Conservation (phyloP, 768 basidiomycete genomes). For the Coprinopsis strossmayeri region DNA sequence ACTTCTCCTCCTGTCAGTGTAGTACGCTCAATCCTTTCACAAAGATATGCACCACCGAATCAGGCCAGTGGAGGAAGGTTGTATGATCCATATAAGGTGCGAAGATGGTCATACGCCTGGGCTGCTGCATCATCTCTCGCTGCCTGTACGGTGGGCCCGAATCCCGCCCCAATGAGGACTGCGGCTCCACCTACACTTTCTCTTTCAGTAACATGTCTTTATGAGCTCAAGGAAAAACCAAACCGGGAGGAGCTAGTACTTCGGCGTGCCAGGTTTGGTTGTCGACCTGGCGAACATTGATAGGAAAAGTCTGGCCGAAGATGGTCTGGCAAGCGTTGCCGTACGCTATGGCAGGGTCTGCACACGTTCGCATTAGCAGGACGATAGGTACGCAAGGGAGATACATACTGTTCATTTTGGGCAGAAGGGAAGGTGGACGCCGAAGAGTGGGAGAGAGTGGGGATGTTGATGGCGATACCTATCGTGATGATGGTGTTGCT, state of each 20-base stretch:
- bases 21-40: too few relatives aligned
- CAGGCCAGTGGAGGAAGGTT: too few relatives aligned
- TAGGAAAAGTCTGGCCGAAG: neutral
- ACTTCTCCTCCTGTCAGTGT: too few relatives aligned
- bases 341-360: conserved; percentile 2
- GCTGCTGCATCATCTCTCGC: neutral
- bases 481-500: too few relatives aligned
- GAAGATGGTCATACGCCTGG: too few relatives aligned
- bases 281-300: neutral
- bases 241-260: neutral
- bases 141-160: neutral
- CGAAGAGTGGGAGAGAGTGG: too few relatives aligned
- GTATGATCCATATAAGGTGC: too few relatives aligned
- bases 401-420: neutral
- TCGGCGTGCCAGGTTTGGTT: neutral
- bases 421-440: neutral
- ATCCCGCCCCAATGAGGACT: neutral
- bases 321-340: neutral
- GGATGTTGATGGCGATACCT: too few relatives aligned
- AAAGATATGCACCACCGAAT: too few relatives aligned
- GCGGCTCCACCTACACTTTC: neutral
- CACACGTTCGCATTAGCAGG: neutral
- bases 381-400: neutral
- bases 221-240: neutral
- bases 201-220: neutral